Evolutionary conservation across 179 eudicot species (phyloP).

Genomic region (Silene vulgaris): DNA sequence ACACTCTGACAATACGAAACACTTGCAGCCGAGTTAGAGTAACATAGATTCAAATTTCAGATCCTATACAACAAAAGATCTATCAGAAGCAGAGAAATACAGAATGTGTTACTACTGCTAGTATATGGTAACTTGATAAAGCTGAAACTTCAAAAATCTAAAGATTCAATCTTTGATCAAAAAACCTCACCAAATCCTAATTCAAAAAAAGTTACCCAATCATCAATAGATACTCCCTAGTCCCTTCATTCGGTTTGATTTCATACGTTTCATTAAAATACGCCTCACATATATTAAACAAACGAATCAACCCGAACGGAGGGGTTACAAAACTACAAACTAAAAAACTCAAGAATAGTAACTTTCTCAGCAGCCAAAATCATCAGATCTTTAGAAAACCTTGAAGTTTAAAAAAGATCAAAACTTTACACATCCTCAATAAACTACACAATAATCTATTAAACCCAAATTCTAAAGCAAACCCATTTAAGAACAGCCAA

Average conservation of each 20-base stretch:
- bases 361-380: background rate
- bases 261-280: too few species aligned
- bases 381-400: background rate
- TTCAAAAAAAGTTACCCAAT: background rate
- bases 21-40: too few species aligned
- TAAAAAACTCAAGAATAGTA: background rate
- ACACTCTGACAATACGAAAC: too few species aligned
- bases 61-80: background rate
- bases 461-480: background rate
- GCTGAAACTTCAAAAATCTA: background rate
- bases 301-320: too few species aligned
- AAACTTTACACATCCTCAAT: background rate
- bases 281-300: too few species aligned
- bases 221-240: background rate
- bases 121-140: background rate
- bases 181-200: background rate
- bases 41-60: background rate
- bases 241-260: too few species aligned
- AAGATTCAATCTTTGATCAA: background rate
- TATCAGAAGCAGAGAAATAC: background rate
- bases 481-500: background rate
- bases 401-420: background rate
- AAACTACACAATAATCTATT: conserved; percentile 11
- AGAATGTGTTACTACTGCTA: background rate
- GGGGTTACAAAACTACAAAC: background rate